Conservation (phyloP, 2,329 filamentous ascomycete species). For the Paraphaeosphaeria minitans region DNA sequence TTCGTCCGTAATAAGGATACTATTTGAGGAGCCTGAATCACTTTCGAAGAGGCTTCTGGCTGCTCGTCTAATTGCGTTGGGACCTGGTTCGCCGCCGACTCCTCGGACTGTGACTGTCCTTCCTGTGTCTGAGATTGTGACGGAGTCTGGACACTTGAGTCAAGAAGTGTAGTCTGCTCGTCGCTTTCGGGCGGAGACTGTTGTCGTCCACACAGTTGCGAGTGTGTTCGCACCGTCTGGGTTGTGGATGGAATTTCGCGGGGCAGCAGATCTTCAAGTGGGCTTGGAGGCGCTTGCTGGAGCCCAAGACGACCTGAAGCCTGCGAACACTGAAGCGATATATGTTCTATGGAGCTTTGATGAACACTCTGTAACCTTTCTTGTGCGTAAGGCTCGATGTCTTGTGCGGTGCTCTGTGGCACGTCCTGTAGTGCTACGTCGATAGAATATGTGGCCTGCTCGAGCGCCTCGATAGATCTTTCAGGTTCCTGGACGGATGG, state of each 20-base stretch:
- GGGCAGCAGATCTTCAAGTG: neutral
- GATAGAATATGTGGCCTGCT: neutral
- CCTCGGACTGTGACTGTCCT: neutral
- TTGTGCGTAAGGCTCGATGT: neutral
- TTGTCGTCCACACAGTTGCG: neutral
- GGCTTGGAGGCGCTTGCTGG: neutral
- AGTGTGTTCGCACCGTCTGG: neutral
- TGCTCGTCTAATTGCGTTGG: neutral
- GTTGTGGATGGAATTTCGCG: neutral
- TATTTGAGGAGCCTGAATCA: neutral
- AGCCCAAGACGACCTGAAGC: too few species aligned
- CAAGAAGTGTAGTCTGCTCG: neutral
- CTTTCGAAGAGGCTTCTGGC: neutral
- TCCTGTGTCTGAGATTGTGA: neutral
- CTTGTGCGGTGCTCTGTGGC: neutral
- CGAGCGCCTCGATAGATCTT: too few species aligned
- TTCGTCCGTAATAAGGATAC: neutral
- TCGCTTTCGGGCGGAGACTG: neutral
- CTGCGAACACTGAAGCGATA: neutral
- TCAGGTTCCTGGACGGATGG: too few species aligned
- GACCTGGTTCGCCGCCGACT: neutral
- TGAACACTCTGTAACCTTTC: neutral
- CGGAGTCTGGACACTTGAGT: neutral
- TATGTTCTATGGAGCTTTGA: neutral
- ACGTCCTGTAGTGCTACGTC: neutral